These are phyloP conservation scores for Musa beccarii DNA, from an alignment of 176 grass and related monocot species.

Conservation along the genomic window DNA sequence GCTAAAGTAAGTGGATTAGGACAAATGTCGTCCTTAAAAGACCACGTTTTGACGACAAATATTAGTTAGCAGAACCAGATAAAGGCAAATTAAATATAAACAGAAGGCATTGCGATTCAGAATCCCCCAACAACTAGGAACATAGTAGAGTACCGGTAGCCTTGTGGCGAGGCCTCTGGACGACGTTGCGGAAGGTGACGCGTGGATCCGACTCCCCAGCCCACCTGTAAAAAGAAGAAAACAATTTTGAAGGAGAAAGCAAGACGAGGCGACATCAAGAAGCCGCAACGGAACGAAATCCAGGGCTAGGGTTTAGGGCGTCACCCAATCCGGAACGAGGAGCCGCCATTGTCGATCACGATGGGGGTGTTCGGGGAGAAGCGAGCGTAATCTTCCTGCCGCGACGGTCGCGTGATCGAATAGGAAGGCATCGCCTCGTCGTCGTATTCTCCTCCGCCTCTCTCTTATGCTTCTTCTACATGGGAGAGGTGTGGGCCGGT, in stretches of 20 bases:
- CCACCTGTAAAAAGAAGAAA: slow-evolving; percentile 47
- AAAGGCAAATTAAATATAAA: background rate
- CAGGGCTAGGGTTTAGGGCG: slow-evolving; percentile 1
- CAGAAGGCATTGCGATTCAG: background rate
- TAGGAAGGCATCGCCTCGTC: background rate
- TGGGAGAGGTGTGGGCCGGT: background rate
- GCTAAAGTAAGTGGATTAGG: background rate
- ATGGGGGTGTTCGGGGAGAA: slow-evolving; percentile 62
- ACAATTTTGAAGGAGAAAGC: background rate
- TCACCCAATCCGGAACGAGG: slow-evolving; percentile 81
- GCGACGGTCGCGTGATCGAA: background rate
- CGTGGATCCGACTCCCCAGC: slow-evolving; percentile 85
- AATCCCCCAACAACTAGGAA: background rate
- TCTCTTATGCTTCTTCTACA: no score
- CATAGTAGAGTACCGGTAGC: slow-evolving; percentile 35
- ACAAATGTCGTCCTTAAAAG: background rate
- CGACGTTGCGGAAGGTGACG: slow-evolving; percentile 65
- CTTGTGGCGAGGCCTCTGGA: slow-evolving; percentile 84
- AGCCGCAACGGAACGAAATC: background rate
- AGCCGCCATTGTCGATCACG: slow-evolving; percentile 92
- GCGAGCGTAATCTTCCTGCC: slow-evolving; percentile 50
- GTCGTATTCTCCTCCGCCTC: no score
- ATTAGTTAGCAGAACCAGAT: background rate
- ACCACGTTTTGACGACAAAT: background rate
- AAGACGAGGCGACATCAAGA: background rate